A percentile compares a stretch with the other conserved stretches of the same genome.
Evolutionary conservation across 1,139 yeast species (phyloP).

Genomic region (Yamadazyma spencermartinsiae): DNA sequence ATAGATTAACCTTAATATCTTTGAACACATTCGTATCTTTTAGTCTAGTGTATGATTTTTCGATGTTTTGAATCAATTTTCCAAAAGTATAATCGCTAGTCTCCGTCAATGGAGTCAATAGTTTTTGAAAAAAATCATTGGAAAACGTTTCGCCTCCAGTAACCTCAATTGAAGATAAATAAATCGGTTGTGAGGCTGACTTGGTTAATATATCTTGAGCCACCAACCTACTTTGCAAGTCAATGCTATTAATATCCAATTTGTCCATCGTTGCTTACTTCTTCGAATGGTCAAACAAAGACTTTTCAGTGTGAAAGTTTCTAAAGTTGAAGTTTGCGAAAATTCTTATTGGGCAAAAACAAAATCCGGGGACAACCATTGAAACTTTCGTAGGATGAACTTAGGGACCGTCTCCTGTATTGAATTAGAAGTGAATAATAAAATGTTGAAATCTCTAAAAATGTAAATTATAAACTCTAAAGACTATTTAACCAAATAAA

Average conservation of each 20-base stretch:
- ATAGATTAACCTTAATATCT: conserved; percentile 32
- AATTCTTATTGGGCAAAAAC: conserved; percentile 1
- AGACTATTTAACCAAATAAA: no score
- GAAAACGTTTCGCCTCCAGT: conserved; percentile 52
- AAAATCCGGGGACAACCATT: background rate
- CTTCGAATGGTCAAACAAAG: conserved; percentile 7
- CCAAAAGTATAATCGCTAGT: conserved; percentile 47
- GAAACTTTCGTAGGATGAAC: background rate
- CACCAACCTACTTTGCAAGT: conserved; percentile 29
- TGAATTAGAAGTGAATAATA: no score
- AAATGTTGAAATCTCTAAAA: no score
- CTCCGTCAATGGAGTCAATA: conserved; percentile 44
- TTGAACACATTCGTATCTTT: conserved; percentile 47
- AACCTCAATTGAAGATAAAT: conserved; percentile 46
- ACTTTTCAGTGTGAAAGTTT: background rate
- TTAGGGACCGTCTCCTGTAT: no score
- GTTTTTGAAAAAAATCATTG: conserved; percentile 44
- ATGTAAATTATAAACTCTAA: background rate
- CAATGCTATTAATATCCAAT: conserved; percentile 11
- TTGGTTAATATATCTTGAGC: conserved; percentile 34
- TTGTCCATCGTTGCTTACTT: conserved; percentile 8
- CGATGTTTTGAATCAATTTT: conserved; percentile 35
- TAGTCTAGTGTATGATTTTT: conserved; percentile 28
- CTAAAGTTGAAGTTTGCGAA: background rate
- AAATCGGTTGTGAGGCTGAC: conserved; percentile 43